Conservation (phyloP, 2,329 filamentous ascomycete genomes). For the Drechslera avenae region DNA sequence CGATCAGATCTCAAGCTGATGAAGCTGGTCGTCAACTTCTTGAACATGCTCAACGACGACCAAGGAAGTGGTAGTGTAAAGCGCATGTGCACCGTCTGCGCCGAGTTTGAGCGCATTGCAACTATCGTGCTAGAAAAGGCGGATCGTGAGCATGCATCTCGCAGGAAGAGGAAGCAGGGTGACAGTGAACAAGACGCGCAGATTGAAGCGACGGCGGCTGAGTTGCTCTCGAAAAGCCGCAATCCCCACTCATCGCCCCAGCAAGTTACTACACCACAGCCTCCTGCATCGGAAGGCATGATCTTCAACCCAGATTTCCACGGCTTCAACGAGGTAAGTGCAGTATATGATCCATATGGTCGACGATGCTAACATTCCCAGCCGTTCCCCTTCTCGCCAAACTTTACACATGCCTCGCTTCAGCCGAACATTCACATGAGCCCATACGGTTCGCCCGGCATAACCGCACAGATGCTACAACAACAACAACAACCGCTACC, state of each 20-base stretch:
- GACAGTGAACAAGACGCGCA: constrained; percentile 56
- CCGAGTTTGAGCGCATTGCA: constrained; percentile 96
- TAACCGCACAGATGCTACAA: constrained; percentile 40
- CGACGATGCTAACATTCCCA: constrained; percentile 25
- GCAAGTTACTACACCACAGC: constrained; percentile 26
- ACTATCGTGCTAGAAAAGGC: constrained; percentile 88
- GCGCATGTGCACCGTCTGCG: constrained; percentile 90
- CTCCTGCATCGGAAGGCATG: constrained; percentile 24
- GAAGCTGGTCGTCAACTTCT: constrained; percentile 89
- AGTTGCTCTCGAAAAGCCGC: constrained; percentile 40
- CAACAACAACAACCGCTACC: constrained; percentile 33
- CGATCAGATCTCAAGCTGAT: constrained; percentile 89
- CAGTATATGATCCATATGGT: fast-evolving
- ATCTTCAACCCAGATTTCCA: constrained; percentile 46
- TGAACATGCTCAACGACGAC: constrained; percentile 86
- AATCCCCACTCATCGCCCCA: constrained; percentile 38
- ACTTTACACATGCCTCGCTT: constrained; percentile 48
- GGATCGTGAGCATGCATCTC: constrained; percentile 79
- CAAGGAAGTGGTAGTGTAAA: constrained; percentile 89
- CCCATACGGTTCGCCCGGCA: constrained; percentile 39
- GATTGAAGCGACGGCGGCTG: constrained; percentile 45
- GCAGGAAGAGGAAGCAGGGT: constrained; percentile 80
- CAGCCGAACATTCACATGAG: constrained; percentile 33
- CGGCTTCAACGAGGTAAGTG: constrained; percentile 46
- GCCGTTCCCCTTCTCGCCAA: constrained; percentile 49